A percentile compares a stretch with the other conserved stretches of the same genome.
phyloP scores from a whole-genome alignment of 352 stramenopile species.

The Saprolegnia parasitica region DNA sequence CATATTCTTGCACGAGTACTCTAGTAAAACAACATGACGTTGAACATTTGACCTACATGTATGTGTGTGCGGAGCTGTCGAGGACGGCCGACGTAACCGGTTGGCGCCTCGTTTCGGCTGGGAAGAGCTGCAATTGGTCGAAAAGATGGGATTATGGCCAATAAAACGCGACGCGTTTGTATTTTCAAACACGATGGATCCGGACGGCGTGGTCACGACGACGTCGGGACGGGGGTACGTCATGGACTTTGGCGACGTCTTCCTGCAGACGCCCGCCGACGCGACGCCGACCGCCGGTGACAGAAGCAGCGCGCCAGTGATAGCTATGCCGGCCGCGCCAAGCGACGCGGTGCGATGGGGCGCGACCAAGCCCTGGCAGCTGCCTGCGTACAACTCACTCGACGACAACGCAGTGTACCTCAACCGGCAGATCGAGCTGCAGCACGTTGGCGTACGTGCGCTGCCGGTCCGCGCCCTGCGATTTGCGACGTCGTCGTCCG shows the following conservation, averaged over 20 bases:
- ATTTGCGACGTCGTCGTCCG: constrained; percentile 9
- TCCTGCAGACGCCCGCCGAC: background rate
- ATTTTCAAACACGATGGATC: constrained; percentile 11
- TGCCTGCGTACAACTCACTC: constrained; percentile 17
- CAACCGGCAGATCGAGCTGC: constrained; percentile 18
- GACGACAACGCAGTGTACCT: constrained; percentile 24
- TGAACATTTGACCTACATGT: no score
- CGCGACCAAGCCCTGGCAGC: constrained; percentile 17
- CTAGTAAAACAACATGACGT: no score
- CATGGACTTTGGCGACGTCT: constrained; percentile 26
- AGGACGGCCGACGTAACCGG: no score
- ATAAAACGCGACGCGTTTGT: background rate
- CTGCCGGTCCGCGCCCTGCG: background rate
- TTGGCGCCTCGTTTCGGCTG: no score
- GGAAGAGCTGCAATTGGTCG: no score
- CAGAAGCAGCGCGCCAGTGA: background rate
- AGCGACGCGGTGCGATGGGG: background rate
- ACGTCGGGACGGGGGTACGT: constrained; percentile 4
- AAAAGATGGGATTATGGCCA: no score
- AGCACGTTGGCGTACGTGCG: constrained; percentile 6
- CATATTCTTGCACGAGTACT: no score
- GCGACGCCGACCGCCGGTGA: background rate
- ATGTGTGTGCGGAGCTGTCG: no score
- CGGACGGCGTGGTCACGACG: constrained; percentile 9
- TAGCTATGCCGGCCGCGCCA: background rate